phyloP scores from a whole-genome alignment of 169 alveolate species.

The Perkinsus chesapeaki region DNA sequence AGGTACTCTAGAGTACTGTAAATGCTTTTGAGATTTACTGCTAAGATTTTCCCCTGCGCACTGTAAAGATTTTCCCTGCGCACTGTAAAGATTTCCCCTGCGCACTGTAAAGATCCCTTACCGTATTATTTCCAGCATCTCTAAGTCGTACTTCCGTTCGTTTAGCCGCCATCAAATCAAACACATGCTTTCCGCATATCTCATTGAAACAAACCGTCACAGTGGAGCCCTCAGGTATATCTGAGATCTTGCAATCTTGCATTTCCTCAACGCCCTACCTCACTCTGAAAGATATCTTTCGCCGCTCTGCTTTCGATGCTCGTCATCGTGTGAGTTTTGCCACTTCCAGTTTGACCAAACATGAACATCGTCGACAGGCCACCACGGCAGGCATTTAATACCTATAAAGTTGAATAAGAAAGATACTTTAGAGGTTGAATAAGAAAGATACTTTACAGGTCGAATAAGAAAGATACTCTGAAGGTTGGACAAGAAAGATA shows the following conservation, averaged over 20 bases:
- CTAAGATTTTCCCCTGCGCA: background rate
- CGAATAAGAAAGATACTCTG: background rate
- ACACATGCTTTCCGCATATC: background rate
- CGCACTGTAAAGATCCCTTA: background rate
- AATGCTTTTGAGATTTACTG: too few relatives aligned
- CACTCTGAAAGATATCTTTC: constrained; percentile 1
- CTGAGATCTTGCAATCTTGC: background rate
- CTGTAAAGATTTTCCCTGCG: background rate
- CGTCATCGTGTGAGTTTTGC: constrained; percentile 32
- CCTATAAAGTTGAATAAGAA: too few relatives aligned
- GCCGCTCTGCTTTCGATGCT: constrained; percentile 19
- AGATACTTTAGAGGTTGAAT: background rate
- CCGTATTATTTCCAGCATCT: background rate
- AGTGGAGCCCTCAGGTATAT: background rate
- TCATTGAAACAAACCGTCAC: background rate
- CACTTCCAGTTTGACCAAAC: constrained; percentile 34
- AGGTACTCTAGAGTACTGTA: too few relatives aligned
- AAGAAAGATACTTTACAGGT: background rate
- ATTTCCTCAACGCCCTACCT: background rate
- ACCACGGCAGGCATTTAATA: constrained; percentile 11
- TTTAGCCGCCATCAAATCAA: background rate
- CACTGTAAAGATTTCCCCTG: background rate
- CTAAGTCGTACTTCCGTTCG: background rate
- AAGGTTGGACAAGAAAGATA: too few relatives aligned
- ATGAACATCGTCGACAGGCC: constrained; percentile 22